Evolutionary conservation across 441 rosid species (phyloP).

Genomic region (Croton laevigatus): DNA sequence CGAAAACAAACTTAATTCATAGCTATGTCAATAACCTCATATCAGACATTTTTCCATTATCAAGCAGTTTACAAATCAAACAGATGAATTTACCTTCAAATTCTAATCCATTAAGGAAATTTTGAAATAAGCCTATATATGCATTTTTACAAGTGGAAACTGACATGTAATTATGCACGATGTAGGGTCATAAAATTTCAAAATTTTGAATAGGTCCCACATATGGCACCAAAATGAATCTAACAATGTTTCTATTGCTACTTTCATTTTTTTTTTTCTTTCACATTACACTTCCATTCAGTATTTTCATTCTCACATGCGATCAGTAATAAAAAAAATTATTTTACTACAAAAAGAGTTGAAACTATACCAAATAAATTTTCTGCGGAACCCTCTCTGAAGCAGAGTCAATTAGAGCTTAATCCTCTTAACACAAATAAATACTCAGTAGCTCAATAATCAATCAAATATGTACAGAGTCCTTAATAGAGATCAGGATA

Average conservation of each 20-base stretch:
- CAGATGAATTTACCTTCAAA: neutral
- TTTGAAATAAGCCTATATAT: neutral
- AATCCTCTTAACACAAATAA: neutral
- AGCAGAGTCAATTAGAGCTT: neutral
- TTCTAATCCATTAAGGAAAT: neutral
- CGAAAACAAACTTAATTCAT: neutral
- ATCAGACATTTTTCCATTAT: neutral
- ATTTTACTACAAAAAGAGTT: neutral
- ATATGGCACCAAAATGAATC: neutral
- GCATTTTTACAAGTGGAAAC: neutral
- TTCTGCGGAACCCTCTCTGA: neutral
- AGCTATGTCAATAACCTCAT: neutral
- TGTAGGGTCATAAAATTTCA: neutral
- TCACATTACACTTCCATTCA: neutral
- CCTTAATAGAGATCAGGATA: neutral
- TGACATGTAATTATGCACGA: neutral
- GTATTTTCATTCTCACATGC: neutral
- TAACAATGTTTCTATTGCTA: neutral
- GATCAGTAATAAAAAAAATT: neutral
- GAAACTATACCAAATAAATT: neutral
- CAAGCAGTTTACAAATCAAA: neutral
- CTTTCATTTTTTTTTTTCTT: too few species aligned
- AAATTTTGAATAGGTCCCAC: neutral
- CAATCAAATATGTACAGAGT: neutral
- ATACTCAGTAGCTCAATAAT: neutral